Evolutionary conservation across 441 rosid genomes (phyloP).

Genomic region (Populus hybrid): DNA sequence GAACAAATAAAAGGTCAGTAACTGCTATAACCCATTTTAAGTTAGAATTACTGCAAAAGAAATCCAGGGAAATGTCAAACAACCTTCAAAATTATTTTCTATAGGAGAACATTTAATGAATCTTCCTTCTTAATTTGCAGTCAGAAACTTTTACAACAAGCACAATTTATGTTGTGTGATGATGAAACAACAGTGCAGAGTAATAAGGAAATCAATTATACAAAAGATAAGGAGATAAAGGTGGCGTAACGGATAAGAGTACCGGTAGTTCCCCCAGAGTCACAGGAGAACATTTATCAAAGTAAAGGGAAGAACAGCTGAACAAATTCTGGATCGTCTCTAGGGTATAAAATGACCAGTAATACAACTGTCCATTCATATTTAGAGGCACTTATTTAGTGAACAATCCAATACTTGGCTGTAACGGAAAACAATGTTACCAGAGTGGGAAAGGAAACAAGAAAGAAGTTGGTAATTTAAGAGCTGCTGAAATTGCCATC

Average conservation of each 20-base stretch:
- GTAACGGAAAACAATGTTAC: neutral
- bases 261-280: too few relatives aligned
- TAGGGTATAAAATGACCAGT: neutral
- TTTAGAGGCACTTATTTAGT: neutral
- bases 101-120: neutral
- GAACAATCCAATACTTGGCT: neutral
- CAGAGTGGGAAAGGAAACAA: neutral
- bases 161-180: neutral
- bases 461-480: neutral
- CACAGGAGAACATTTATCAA: neutral
- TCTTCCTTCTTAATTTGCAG: neutral
- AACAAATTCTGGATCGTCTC: neutral
- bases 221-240: neutral
- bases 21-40: conserved; percentile 4
- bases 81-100: neutral
- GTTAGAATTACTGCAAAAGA: neutral
- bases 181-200: neutral
- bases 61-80: neutral
- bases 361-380: neutral
- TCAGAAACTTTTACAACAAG: neutral
- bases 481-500: neutral
- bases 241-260: too few relatives aligned
- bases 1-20: conserved; percentile 24
- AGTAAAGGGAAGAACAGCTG: neutral
- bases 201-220: neutral